Evolutionary conservation across 495 filamentous ascomycete species (phyloP), one percentile per base, ranked within the genome.

Genomic region (Thermochaetoides thermophila): DNA sequence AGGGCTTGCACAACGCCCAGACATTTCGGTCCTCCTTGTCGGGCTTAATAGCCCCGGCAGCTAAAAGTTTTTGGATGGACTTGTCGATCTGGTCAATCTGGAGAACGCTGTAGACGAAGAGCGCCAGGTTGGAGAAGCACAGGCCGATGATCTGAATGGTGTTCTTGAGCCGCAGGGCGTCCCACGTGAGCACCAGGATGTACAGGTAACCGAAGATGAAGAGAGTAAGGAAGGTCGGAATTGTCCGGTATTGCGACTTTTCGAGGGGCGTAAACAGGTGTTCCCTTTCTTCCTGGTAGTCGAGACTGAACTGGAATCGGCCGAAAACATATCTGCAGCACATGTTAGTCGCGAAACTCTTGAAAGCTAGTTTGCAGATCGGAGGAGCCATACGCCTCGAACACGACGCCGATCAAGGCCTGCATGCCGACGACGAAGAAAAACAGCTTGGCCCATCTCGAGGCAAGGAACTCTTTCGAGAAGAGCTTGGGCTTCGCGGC

Each of bases 141-240:
- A 97, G 64, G 19, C 89, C 91, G 46, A 97, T 96, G 51, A 97
- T 67, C 56, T 97, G 89, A 69, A 97, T 97, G 10, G 89, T 97
- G 59, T 97, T 97, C 61, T 94, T 94, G 49, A 86, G 60, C 29
- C 84, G 75, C 38, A 97, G 63, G 3, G 91, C 87, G 67, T 97
- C 89, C 60, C 82, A 95, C 10, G 89, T 78, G 16, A 97, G 62
- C 20, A 89, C 53, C 4, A 96, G 53, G 46, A 94, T 75, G 59
- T 96, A 97, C 34, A 97, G 49, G 57, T 91, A 93, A 32, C 83
- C 89, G 56, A 97, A 93, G 51, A 94, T 91, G 59, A 95, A 91
- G n/a, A 97, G 69, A 8, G 87, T 78, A 16, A 97, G 66, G 57
- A 95, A 95, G 10, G 84, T 92, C 16, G 82, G 77, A 31, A 89